Percentiles rank a stretch among this genome's conserved stretches.
These are phyloP conservation scores for Claviceps humidiphila DNA, from an alignment of 2,329 filamentous ascomycete genomes.

Conservation along the genomic window DNA sequence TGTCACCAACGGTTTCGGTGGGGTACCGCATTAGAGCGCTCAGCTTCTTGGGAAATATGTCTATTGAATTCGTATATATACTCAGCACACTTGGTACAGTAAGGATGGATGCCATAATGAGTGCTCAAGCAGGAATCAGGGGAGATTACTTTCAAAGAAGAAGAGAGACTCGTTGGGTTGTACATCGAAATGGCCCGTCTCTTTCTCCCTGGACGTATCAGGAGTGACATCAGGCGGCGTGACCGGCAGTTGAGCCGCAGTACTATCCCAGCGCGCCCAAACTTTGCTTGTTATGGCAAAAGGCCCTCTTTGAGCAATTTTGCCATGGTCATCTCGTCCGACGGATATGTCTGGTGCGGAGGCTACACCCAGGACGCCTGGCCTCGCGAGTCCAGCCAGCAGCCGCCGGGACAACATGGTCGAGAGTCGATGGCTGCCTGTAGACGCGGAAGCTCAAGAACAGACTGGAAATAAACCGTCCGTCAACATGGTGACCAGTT, in stretches of 20 bases:
- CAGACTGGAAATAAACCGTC: not conserved
- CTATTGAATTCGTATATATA: slow-evolving; percentile 25
- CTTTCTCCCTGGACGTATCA: slow-evolving; percentile 37
- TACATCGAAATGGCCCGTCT: slow-evolving; percentile 70
- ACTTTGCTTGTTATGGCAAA: not conserved
- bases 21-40: slow-evolving; percentile 31
- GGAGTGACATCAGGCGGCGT: slow-evolving; percentile 2
- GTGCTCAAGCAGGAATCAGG: not conserved
- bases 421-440: not conserved
- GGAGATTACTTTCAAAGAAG: slow-evolving; percentile 69
- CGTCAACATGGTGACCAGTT: not conserved
- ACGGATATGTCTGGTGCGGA: not conserved
- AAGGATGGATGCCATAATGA: not conserved
- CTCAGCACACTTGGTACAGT: not conserved
- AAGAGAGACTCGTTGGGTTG: slow-evolving; percentile 66
- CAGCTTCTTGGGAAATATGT: slow-evolving; percentile 73
- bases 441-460: not conserved
- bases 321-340: not conserved
- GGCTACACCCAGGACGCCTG: not conserved
- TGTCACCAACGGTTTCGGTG: slow-evolving; percentile 35
- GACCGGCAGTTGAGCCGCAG: slow-evolving; percentile 2
- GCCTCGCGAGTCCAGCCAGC: slow-evolving; percentile 7
- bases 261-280: slow-evolving; percentile 13
- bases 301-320: not conserved
- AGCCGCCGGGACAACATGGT: slow-evolving; percentile 18